Evolutionary conservation across 441 rosid genomes (phyloP).

Genomic region (Erodium trifolium): DNA sequence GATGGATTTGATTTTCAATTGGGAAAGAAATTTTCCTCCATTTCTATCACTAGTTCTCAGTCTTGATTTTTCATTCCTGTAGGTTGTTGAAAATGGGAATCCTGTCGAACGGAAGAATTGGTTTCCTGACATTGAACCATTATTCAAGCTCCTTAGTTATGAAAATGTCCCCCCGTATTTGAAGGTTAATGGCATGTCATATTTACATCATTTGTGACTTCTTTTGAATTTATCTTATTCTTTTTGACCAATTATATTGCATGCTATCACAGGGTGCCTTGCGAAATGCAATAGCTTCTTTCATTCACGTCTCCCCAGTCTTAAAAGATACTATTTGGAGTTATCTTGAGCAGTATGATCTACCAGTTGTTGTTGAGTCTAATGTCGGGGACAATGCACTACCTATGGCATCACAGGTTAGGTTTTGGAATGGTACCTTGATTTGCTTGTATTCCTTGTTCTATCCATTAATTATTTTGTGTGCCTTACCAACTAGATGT

Average conservation of each 20-base stretch:
- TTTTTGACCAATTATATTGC: slow-evolving; percentile 16
- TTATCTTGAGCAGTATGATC: slow-evolving; percentile 90
- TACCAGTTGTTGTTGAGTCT: slow-evolving; percentile 80
- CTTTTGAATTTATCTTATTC: slow-evolving; percentile 9
- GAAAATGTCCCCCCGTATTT: slow-evolving; percentile 91
- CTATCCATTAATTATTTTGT: not conserved
- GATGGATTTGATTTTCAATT: not conserved
- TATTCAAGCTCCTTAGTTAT: slow-evolving; percentile 93
- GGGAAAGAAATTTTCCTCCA: slow-evolving; percentile 3
- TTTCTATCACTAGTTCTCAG: too few relatives aligned
- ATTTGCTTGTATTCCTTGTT: not conserved
- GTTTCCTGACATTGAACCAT: slow-evolving; percentile 91
- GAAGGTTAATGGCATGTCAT: slow-evolving; percentile 44
- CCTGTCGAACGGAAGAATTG: slow-evolving; percentile 76
- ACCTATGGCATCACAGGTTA: slow-evolving; percentile 58
- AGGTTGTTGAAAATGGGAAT: slow-evolving; percentile 85
- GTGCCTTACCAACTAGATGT: not conserved
- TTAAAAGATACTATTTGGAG: slow-evolving; percentile 77
- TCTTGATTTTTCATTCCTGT: slow-evolving; percentile 18
- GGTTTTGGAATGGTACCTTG: slow-evolving; percentile 14
- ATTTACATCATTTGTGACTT: slow-evolving; percentile 14
- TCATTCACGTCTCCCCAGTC: slow-evolving; percentile 61
- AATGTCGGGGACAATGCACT: slow-evolving; percentile 46
- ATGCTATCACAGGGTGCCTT: slow-evolving; percentile 68
- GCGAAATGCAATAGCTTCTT: slow-evolving; percentile 73